These are phyloP conservation scores for Allodekkera sacchari DNA, from an alignment of 805 yeast genomes.

Conservation along the genomic window DNA sequence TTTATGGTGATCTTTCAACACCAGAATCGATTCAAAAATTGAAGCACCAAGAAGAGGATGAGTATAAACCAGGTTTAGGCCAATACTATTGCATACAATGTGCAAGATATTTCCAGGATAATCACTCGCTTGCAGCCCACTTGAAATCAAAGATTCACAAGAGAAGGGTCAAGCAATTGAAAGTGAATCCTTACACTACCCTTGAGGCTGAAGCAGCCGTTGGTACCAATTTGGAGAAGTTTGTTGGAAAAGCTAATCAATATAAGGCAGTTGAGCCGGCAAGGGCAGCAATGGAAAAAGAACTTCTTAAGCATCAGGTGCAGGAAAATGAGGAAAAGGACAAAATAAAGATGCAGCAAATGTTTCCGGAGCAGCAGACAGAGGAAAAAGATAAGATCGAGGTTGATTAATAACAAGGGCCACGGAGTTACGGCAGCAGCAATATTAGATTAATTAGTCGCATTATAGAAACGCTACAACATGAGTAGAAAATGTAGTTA, in stretches of 20 bases:
- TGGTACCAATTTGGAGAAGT: slow-evolving; percentile 67
- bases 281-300: slow-evolving; percentile 34
- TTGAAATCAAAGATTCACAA: slow-evolving; percentile 72
- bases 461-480: background rate
- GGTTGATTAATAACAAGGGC: slow-evolving; percentile 4
- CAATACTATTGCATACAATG: slow-evolving; percentile 93
- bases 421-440: slow-evolving; percentile 1
- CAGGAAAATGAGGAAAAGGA: slow-evolving; percentile 27
- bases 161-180: slow-evolving; percentile 71
- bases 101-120: slow-evolving; percentile 83
- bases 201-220: slow-evolving; percentile 89
- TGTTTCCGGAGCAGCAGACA: slow-evolving; percentile 17
- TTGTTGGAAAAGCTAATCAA: slow-evolving; percentile 52
- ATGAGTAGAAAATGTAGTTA: background rate
- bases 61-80: slow-evolving; percentile 87
- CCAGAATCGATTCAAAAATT: slow-evolving; percentile 55
- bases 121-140: slow-evolving; percentile 65
- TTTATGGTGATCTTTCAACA: slow-evolving; percentile 64
- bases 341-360: slow-evolving; percentile 17
- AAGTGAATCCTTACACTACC: slow-evolving; percentile 74
- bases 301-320: slow-evolving; percentile 17
- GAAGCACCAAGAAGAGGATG: slow-evolving; percentile 81
- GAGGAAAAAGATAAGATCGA: slow-evolving; percentile 5
- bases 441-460: background rate
- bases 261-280: slow-evolving; percentile 43